Evolutionary conservation across 257 asterid genomes (phyloP).

Genomic region (Fraxinus excelsior): DNA sequence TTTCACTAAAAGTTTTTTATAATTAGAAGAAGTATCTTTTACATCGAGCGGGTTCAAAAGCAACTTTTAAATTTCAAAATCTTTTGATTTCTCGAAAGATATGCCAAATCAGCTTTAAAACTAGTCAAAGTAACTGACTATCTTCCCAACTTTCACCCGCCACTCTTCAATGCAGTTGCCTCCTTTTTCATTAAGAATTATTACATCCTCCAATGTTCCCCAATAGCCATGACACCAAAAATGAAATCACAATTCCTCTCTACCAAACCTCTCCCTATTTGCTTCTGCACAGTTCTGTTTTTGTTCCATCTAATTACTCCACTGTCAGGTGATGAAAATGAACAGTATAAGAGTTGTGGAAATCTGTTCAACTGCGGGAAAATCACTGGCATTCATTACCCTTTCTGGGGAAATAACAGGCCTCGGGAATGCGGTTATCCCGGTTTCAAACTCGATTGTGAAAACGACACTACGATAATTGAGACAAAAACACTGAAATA

Average conservation of each 20-base stretch:
- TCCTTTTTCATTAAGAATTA: neutral
- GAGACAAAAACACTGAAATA: conserved; percentile 33
- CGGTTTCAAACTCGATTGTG: conserved; percentile 49
- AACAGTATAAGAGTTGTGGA: conserved; percentile 35
- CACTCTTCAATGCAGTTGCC: neutral
- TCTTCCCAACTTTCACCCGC: neutral
- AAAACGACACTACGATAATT: conserved; percentile 23
- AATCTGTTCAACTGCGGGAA: conserved; percentile 47
- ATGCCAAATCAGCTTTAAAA: neutral
- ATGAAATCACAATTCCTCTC: conserved; percentile 17
- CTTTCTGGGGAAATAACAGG: conserved; percentile 57
- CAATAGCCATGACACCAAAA: neutral
- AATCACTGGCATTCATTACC: conserved; percentile 42
- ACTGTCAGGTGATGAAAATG: neutral
- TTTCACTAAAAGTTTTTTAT: too few relatives aligned
- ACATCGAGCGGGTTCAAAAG: too few relatives aligned
- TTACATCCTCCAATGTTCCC: neutral
- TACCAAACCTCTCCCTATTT: neutral
- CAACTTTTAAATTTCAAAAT: too few relatives aligned
- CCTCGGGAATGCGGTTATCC: conserved; percentile 61
- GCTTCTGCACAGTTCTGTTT: neutral
- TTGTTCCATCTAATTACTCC: conserved; percentile 15
- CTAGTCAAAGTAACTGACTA: neutral
- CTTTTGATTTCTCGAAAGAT: too few relatives aligned
- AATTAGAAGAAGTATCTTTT: too few relatives aligned